Base-by-base conservation (phyloP, 1,284 basidiomycete genomes). In the Coniferiporia sulphurascens region DNA sequence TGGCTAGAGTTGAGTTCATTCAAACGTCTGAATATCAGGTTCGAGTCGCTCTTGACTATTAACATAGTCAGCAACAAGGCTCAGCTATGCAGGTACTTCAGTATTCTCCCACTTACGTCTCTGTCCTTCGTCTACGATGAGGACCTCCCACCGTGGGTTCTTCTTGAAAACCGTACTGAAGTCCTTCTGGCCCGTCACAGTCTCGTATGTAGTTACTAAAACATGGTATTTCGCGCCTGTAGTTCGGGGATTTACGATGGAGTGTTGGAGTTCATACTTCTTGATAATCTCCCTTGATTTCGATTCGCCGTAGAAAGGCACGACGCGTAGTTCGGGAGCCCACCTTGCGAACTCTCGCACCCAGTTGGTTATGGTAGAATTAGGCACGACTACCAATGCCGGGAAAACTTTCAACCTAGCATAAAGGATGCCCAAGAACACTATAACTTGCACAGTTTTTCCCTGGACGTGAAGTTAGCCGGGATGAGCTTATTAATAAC, bases 71-170 rank as follows among this genome's bases (percentile, higher is more conserved):
- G 38, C 21, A 55, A 43, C 55, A 35, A 21, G 60, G n/a, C 12
- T 49, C 17, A 48, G 50, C 6, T 1, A 44, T 48, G 17, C 38
- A 43, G 32, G 27, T 27, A 27, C 27, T 27, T 5, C 27, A 27
- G 55, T 62, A 32, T 22, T 5, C 32, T 35, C 38, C 46, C 15
- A 79, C 88, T 77, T 70, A 94, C 92, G 75, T 63, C 92, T 79
- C 72, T 96, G 95, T 8, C 94, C 96, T 73, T 98, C 95, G 67
- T 98, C 95, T 6, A 98, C 85, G 21, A 97, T 81, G 19, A 98
- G 75, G 13, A 87, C 81, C 73, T 98, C 95, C 96, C 95, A 99
- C 52, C 92, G 80, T n/a, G 85, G 86, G 34, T 90, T 83, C 48
- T 74, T 79, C 68, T 85, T 89, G 76, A 98, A 95, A 9, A 95